Base-by-base conservation (phyloP, 495 filamentous ascomycete species). In the Aspergillus sclerotiicarbonarius region DNA sequence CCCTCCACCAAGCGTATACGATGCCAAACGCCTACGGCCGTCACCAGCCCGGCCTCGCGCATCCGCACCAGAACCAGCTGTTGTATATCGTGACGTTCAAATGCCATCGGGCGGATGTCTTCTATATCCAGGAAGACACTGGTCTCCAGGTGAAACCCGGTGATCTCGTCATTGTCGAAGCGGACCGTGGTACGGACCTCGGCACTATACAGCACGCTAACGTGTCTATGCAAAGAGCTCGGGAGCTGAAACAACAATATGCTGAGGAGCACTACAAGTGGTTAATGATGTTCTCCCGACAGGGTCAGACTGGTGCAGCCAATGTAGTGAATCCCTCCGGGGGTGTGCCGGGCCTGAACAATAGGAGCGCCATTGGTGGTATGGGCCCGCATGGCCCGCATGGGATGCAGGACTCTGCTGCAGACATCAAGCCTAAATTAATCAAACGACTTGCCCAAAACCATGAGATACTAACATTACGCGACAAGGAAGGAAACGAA, bases 71-170 rank as follows among this genome's bases (percentile, higher is more conserved):
- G 58, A 90, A 89, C 61, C 90, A 94, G 68, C 80, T 88, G n/a
- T 76, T 96, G 33, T 93, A 92, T 70, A 87, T 98, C 44, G 93
- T 98, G 21, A 87, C 92, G 3, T 98, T 98, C 80, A 98, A 98
- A 67, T 96, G 91, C 67, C 87, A 87, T 20, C 86, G 94, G 55
- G 91, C 91, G 45, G 95, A 97, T 64, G 90, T 98, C 18, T 98
- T 97, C 70, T 96, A 96, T 69, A 88, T 96, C 53, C 92, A 94
- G 70, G 92, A 96, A 70, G 91, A 91, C 45, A 97, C 92, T 12
- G 95, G 95, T 2, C 80, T 98, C 29, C 88, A 90, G 51, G 88
- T 96, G 52, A 93, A 91, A 57, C 82, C 82, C 30, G 95, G 95
- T 32, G 94, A 98, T 68, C 75, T 98, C 53, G 95, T 98, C 51